Percentiles rank a stretch among this genome's conserved stretches.
Conservation (phyloP, 2,329 filamentous ascomycete species). For the Diplodia sapinea region DNA sequence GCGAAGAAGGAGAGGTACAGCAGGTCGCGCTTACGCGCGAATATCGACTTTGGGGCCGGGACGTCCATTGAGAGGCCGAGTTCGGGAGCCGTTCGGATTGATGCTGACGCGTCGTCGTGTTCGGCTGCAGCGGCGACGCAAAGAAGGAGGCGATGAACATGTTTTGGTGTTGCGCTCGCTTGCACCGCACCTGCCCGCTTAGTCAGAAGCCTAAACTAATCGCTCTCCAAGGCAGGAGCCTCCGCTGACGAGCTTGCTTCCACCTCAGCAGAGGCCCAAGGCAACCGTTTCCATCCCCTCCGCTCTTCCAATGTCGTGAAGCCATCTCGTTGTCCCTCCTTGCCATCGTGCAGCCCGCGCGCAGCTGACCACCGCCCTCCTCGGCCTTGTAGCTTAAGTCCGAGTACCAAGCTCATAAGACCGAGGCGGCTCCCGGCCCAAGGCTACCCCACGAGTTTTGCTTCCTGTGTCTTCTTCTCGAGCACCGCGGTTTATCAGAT, state of each 20-base stretch:
- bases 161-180: conserved; percentile 22
- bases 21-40: conserved; percentile 52
- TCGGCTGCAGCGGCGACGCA: conserved; percentile 4
- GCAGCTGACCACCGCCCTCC: background rate
- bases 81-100: background rate
- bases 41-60: conserved; percentile 36
- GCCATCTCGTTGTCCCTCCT: background rate
- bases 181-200: background rate
- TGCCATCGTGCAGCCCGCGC: background rate
- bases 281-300: background rate
- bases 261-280: background rate
- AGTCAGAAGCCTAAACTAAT: conserved; percentile 6
- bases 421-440: background rate
- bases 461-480: conserved; percentile 7
- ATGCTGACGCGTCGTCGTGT: conserved; percentile 19
- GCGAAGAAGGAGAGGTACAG: conserved; percentile 66
- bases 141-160: conserved; percentile 11
- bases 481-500: conserved; percentile 21
- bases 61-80: conserved; percentile 3
- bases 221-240: background rate
- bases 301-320: background rate
- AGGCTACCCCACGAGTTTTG: conserved; percentile 14
- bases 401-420: background rate
- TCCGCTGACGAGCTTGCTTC: background rate
- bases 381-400: background rate